Evolutionary conservation across 1,284 basidiomycete species (phyloP), one percentile per base, ranked within the genome.

Genomic region (Sutorius eximius): DNA sequence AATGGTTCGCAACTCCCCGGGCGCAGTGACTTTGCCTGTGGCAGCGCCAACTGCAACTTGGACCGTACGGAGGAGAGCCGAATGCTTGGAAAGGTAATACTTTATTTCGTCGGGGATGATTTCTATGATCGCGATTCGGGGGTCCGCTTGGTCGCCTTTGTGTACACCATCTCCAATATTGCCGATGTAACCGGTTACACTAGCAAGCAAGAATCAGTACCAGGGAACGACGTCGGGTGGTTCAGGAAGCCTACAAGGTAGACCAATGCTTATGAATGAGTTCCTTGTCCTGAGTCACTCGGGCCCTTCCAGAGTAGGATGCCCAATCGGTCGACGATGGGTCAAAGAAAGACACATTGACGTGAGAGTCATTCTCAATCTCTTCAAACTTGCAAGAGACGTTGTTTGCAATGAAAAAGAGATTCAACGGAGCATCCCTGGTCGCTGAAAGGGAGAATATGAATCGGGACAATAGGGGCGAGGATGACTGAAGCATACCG

Each of bases 101-200:
- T 85, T 81, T 59, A 95, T 86, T 73, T 93, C 91, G 24, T 86
- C 80, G 0, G 94, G 92, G 49, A 87, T 71, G 43, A 97, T 84
- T 69, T 94, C 85, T 61, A 97, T 89, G 38, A 93, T 69, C 2
- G 85, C 81, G 4, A 97, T 82, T 29, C 95, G 83, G 0, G 93
- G 91, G 61, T 97, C 95, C 54, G 82, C 77, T 52, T 81, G 80
- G 65, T 89, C 83, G 33, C 94, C 94, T 59, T 86, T 91, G 71
- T 94, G 91, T 16, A 89, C 74, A n/a, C 90, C 91, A 62, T 96
- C 94, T 45, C 86, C 86, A 57, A 95, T 77, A 69, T 95, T 87
- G 20, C 90, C 91, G 66, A 96, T 95, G 82, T 92, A 96, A 0
- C 87, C 89, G 12, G 84, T 74, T 42, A 82, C 76, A 4, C 87